A percentile compares a stretch with the other conserved stretches of the same genome.
Conservation (phyloP, 73 alveolate species). For the Durusdinium trenchii region DNA sequence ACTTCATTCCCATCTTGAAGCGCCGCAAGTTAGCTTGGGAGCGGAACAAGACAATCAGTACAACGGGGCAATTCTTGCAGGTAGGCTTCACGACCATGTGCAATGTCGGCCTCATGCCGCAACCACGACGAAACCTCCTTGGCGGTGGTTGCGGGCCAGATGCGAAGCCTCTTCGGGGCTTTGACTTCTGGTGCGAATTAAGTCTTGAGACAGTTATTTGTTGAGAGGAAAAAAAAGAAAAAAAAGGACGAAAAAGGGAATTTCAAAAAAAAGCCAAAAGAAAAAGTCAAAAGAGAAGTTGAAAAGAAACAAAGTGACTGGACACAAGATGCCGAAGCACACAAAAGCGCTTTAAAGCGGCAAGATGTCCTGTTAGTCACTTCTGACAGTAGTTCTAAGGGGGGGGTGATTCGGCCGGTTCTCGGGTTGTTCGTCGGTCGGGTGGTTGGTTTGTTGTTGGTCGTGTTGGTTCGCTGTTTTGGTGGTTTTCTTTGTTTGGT, state of each 20-base stretch:
- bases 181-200: not conserved
- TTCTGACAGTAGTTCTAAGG: not conserved
- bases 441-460: not conserved
- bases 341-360: too few relatives aligned
- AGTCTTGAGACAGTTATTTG: not conserved
- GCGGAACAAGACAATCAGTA: not conserved
- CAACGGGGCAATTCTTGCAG: conserved; percentile 20
- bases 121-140: too few relatives aligned
- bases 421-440: not conserved
- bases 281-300: not conserved
- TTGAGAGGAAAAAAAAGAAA: not conserved
- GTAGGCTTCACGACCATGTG: conserved; percentile 28
- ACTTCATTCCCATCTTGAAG: not conserved
- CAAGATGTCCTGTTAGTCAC: too few relatives aligned
- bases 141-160: too few relatives aligned
- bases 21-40: not conserved
- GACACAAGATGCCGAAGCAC: too few relatives aligned
- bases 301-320: too few relatives aligned
- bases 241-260: not conserved
- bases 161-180: too few relatives aligned
- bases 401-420: not conserved
- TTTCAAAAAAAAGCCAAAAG: too few relatives aligned
- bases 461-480: not conserved
- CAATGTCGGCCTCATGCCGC: conserved; percentile 29
- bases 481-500: not conserved